Evolutionary conservation across 164 flowering plant genomes (phyloP), one percentile per base, ranked within the genome.

Genomic region (Kalanchoe fedtschenkoi): DNA sequence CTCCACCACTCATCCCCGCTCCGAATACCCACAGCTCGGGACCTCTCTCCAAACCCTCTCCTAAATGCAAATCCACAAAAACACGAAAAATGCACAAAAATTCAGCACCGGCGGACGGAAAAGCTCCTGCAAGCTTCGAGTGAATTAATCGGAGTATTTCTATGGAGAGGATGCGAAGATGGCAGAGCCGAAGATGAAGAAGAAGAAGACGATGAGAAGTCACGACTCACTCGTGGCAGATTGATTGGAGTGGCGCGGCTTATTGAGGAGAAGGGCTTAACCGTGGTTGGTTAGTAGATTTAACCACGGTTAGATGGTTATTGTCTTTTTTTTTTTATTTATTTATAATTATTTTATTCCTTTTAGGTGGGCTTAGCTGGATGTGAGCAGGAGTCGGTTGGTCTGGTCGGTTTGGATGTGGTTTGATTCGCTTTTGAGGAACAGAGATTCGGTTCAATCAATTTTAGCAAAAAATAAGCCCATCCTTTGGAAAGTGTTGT

Each of bases 371-470:
- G 56, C 56, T 51, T 51, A 51, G 56, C 56, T 26, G 56, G 24
- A 26, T 11, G 8, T 51, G 56, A 11, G 56, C 56, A 51, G 56
- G 32, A 10, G 8, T 21, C 32, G 16, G 56, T 51, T 51, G 56
- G 56, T 13, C 21, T 51, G 56, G 56, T 51, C 32, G 56, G 56
- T 26, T 51, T n/a, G 32, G 33, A 51, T 51, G 16, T 32, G 56
- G 56, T 51, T 51, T 51, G 56, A 51, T 26, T 51, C 26, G 56
- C 32, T 51, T 51, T 51, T 51, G 9, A 24, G 56, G 1, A 32
- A 51, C 56, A 51, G 56, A 51, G 56, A 51, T 51, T 51, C 14
- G 56, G 56, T 51, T 51, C 56, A 22, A 26, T 26, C 32, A 51
- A 26, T 51, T 51, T 51, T 13, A 32, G 56, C 33, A 26, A 51